Base-by-base conservation (phyloP, 169 alveolate genomes). In the Plasmodium berghei region DNA sequence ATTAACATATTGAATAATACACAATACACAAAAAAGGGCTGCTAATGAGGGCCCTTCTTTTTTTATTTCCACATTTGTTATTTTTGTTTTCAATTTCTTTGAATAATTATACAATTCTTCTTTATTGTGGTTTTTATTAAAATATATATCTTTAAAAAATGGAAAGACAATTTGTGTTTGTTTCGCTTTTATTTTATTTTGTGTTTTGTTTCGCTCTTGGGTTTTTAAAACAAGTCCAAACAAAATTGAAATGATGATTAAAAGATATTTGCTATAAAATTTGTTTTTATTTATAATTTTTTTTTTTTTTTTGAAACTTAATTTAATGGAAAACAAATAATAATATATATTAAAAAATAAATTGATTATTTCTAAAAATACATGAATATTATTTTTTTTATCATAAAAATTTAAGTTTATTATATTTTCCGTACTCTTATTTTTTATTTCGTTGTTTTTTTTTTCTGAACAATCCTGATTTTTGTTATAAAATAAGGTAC, bases 21-120 rank as follows among this genome's bases (percentile, higher is more conserved):
- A 83, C n/a, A 83, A 62, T 26, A 56, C 90, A 64, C 90, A 83
- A 18, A 71, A 66, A 5, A 83, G 58, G 34, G 58, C 75, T 9
- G 62, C 66, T 64, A 77, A 26, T 20, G 67, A 63, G 24, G 45
- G 16, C 18, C 64, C 89, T 24, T 49, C 62, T 18, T 46, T 66
- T 46, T 34, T 28, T 16, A 61, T 12, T 3, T 49, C 12, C 61
- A 34, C 8, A 34, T 34, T 34, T 4, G 5, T 4, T 34, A 34
- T 34, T 34, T 34, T 34, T 34, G 4, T 4, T 34, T 34, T 34
- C 42, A 34, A 3, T 3, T 49, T 46, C 26, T 73, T 46, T 45
- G 34, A 14, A 9, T n/a, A 16, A 63, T 3, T 45, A 56, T 22
- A 16, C 9, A 24, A 20, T 9, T 48, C 5, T 10, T 42, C 10